phyloP scores from a whole-genome alignment of 257 asterid genomes.

The Pogostemon cablin region DNA sequence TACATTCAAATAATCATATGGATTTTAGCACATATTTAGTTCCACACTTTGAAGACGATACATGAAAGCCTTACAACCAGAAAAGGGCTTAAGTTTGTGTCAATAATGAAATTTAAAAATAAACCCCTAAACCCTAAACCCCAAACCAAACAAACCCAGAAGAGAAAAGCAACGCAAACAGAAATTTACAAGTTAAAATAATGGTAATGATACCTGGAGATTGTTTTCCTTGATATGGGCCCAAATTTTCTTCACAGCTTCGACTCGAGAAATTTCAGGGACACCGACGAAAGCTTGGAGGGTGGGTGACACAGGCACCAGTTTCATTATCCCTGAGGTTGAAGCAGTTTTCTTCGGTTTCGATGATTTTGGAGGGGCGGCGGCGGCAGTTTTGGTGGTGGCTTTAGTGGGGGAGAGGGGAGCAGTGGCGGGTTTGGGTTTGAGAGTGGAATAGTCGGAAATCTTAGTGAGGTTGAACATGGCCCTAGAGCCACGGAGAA shows the following conservation, averaged over 20 bases:
- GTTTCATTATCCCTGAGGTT: slow-evolving; percentile 38
- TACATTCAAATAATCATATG: background rate
- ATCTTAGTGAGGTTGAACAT: slow-evolving; percentile 43
- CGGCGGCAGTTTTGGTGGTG: slow-evolving; percentile 33
- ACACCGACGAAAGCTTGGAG: slow-evolving; percentile 57
- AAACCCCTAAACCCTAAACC: slow-evolving; percentile 32
- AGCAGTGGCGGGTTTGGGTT: slow-evolving; percentile 40
- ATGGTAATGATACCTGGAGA: slow-evolving; percentile 50
- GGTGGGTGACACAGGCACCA: slow-evolving; percentile 47
- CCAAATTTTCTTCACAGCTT: slow-evolving; percentile 66
- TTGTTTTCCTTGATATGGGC: slow-evolving; percentile 57
- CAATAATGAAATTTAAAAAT: background rate
- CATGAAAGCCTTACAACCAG: background rate
- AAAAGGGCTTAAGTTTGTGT: background rate
- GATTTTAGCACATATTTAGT: no score
- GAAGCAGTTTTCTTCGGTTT: slow-evolving; percentile 32
- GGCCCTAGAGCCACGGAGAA: slow-evolving; percentile 46
- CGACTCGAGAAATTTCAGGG: slow-evolving; percentile 50
- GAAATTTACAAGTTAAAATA: background rate
- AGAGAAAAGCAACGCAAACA: background rate
- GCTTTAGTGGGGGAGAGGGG: slow-evolving; percentile 36
- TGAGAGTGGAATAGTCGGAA: slow-evolving; percentile 38
- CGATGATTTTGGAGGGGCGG: slow-evolving; percentile 35
- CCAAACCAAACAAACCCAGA: background rate
- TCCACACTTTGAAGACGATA: no score